Evolutionary conservation across 2,329 filamentous ascomycete genomes (phyloP).

Genomic region (Cadophora luteo-olivacea): DNA sequence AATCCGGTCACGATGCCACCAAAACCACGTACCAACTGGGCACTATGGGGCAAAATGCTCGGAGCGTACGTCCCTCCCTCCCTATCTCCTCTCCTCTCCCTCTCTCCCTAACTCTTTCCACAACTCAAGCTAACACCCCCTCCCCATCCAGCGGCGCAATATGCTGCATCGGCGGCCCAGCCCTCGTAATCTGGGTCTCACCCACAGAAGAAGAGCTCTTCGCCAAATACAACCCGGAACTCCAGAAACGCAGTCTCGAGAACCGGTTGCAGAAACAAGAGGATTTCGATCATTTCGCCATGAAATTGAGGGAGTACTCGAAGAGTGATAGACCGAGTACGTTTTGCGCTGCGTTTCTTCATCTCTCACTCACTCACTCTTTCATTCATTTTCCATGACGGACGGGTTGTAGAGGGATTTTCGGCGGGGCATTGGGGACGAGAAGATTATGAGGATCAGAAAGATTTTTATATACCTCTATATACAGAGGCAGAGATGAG

Average conservation of each 20-base stretch:
- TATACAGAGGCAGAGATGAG: too few relatives aligned
- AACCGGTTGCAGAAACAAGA: conserved; percentile 76
- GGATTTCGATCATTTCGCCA: conserved; percentile 90
- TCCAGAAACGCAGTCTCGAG: conserved; percentile 89
- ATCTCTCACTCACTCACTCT: too few relatives aligned
- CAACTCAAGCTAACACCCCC: conserved; percentile 27
- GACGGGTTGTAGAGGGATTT: too few relatives aligned
- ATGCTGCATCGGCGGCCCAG: conserved; percentile 83
- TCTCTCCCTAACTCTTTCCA: conserved; percentile 35
- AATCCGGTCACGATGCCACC: conserved; percentile 19
- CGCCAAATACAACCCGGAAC: conserved; percentile 89
- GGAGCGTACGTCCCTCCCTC: conserved; percentile 60
- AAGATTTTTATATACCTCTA: too few relatives aligned
- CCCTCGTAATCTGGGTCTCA: conserved; percentile 77
- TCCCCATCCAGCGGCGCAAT: conserved; percentile 64
- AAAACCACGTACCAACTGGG: conserved; percentile 55
- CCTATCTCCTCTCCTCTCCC: conserved; percentile 7
- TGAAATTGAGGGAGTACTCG: conserved; percentile 82
- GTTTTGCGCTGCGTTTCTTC: too few relatives aligned
- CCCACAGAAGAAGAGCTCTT: conserved; percentile 94
- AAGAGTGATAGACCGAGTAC: conserved; percentile 91
- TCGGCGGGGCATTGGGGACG: too few relatives aligned
- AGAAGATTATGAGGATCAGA: too few relatives aligned
- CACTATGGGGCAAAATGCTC: conserved; percentile 72
- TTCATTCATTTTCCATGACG: too few relatives aligned